Conservation (phyloP, 2,329 filamentous ascomycete species). For the Sphaerostilbella broomeana region DNA sequence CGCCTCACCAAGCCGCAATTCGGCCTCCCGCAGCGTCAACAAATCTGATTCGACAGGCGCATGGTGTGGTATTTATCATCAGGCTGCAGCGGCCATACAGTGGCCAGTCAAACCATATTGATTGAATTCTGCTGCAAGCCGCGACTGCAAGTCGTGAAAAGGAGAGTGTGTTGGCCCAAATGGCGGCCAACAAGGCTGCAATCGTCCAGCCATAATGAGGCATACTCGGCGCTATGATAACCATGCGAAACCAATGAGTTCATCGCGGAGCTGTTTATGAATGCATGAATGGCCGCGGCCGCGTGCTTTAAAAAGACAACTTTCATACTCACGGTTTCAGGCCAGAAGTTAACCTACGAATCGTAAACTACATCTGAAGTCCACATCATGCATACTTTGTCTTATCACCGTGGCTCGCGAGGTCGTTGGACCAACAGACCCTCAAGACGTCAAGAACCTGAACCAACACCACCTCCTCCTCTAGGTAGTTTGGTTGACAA, state of each 20-base stretch:
- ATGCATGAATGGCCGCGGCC: too few species aligned
- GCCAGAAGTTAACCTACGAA: too few species aligned
- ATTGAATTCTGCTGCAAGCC: too few species aligned
- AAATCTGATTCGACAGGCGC: conserved; percentile 4
- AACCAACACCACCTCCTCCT: conserved; percentile 15
- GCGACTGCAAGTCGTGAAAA: too few species aligned
- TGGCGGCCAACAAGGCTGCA: too few species aligned
- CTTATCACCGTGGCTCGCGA: background rate
- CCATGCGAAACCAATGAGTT: too few species aligned
- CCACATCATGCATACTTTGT: background rate
- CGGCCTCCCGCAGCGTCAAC: conserved; percentile 4
- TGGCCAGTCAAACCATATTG: background rate
- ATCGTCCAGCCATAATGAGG: too few species aligned
- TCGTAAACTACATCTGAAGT: too few species aligned
- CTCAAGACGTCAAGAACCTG: background rate
- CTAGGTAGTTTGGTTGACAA: conserved; percentile 20
- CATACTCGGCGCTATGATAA: too few species aligned
- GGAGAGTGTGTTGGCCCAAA: conserved; percentile 3
- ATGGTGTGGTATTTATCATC: background rate
- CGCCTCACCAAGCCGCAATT: background rate
- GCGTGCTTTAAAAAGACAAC: too few species aligned
- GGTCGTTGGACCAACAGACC: background rate
- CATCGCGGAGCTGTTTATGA: too few species aligned
- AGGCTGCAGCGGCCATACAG: conserved; percentile 1
- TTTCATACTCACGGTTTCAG: too few species aligned